Base-by-base conservation (phyloP, 495 filamentous ascomycete genomes). In the Penicillium diatomitis region DNA sequence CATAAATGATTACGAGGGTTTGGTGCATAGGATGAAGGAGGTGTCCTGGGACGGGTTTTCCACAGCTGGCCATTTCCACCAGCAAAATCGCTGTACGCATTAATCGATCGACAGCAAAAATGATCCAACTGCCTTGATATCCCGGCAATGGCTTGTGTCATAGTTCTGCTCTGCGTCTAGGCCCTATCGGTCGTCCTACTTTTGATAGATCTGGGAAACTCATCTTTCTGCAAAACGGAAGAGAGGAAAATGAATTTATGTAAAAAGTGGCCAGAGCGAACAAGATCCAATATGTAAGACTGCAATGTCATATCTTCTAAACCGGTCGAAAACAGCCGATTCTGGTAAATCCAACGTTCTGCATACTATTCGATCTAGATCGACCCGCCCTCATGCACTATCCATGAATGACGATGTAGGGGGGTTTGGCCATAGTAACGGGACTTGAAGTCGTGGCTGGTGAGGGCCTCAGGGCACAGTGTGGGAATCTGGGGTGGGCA, bases 121-220 rank as follows among this genome's bases (percentile, higher is more conserved):
- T 69, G 66, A 70, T 67, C 67, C 62, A 67, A 71, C 66, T 66
- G 64, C 65, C 65, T 67, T 74, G 71, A 74, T 71, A 72, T 71
- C 69, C 67, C 57, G 61, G 56, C 61, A 67, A 55, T 55, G 59
- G 52, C 62, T 58, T 60, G 56, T 62, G 49, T 63, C 56, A 57
- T 51, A 58, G 50, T 55, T 54, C 35, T 44, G 41, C 38, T 46
- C 51, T 56, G 51, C 36, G 49, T 51, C 54, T 61, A 52, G 56
- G 57, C 57, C 58, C 47, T 33, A 52, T 41, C 44, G 56, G 52
- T 52, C 50, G 44, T 46, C 20, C 41, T 55, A 40, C 50, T 55
- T 49, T 50, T 52, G 39, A 56, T 63, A 56, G 53, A 56, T 52
- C 47, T 42, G 42, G 53, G 53, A 49, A 32, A 40, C 39, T 32